These are phyloP conservation scores for Diplodia mutila DNA, from an alignment of 2,329 filamentous ascomycete species.

Conservation along the genomic window DNA sequence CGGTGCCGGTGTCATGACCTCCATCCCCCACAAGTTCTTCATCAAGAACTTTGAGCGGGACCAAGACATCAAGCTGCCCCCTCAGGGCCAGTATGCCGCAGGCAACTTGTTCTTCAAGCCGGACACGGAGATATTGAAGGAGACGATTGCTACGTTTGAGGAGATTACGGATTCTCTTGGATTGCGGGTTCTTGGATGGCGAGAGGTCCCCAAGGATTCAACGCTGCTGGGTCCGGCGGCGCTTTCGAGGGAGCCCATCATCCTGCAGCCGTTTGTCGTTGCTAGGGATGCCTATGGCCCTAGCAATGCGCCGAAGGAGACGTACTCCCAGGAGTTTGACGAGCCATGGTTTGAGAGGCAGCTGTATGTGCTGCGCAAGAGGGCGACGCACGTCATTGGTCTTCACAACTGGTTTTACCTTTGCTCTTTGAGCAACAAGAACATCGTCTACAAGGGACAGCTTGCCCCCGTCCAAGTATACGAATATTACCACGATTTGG, in stretches of 20 bases:
- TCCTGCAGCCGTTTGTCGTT: slow-evolving; percentile 94
- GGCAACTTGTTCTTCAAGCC: slow-evolving; percentile 99
- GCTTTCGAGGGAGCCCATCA: slow-evolving; percentile 89
- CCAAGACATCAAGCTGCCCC: slow-evolving; percentile 83
- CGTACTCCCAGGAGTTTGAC: slow-evolving; percentile 80
- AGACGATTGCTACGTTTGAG: slow-evolving; percentile 92
- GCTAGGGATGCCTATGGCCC: slow-evolving; percentile 81
- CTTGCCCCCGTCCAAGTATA: slow-evolving; percentile 94
- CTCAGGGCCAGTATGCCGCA: slow-evolving; percentile 90
- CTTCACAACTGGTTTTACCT: slow-evolving; percentile 99
- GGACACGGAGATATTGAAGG: slow-evolving; percentile 83
- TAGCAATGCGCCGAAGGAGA: slow-evolving; percentile 75
- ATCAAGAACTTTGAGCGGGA: slow-evolving; percentile 97
- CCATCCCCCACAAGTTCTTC: slow-evolving; percentile 97
- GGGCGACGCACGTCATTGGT: slow-evolving; percentile 90
- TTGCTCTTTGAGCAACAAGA: slow-evolving; percentile 94
- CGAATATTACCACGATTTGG: slow-evolving; percentile 95
- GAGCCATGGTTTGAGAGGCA: slow-evolving; percentile 87
- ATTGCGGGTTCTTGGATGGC: slow-evolving; percentile 91
- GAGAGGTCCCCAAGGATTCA: slow-evolving; percentile 92
- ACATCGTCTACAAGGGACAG: slow-evolving; percentile 99
- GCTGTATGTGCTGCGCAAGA: slow-evolving; percentile 92
- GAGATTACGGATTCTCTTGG: slow-evolving; percentile 87
- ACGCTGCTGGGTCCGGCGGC: slow-evolving; percentile 90
- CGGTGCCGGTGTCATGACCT: slow-evolving; percentile 99